Conservation (phyloP, 2,329 filamentous ascomycete genomes). For the Daldinia sp. region DNA sequence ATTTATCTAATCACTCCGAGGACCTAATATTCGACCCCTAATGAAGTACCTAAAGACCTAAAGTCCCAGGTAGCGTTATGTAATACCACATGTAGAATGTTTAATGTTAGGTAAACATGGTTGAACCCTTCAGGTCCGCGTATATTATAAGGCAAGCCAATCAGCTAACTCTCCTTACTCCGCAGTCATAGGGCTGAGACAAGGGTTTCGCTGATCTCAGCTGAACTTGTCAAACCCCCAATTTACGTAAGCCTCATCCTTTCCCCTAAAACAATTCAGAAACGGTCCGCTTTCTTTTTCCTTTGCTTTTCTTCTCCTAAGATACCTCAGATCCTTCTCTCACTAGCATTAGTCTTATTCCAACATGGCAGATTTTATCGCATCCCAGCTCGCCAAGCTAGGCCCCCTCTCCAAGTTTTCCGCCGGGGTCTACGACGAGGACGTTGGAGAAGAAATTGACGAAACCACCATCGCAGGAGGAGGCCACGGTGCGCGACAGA, state of each 20-base stretch:
- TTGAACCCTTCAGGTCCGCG: too few relatives aligned
- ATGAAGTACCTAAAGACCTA: too few relatives aligned
- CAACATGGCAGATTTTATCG: conserved; percentile 45
- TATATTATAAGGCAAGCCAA: conserved; percentile 18
- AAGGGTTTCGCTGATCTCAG: conserved; percentile 26
- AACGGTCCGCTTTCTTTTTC: neutral
- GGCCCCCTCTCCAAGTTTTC: conserved; percentile 54
- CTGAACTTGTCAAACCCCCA: conserved; percentile 7
- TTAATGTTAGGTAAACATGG: too few relatives aligned
- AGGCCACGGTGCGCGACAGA: conserved; percentile 65
- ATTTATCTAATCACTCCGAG: neutral
- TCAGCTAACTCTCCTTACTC: neutral
- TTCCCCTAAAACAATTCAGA: conserved; percentile 17
- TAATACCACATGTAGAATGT: too few relatives aligned
- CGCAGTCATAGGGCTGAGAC: conserved; percentile 36
- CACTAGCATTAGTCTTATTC: neutral
- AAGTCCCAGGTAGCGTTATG: too few relatives aligned
- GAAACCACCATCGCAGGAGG: conserved; percentile 67
- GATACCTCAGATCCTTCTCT: neutral
- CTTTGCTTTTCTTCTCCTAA: neutral
- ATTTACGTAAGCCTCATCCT: conserved; percentile 36
- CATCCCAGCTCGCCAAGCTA: conserved; percentile 53
- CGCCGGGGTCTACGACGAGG: conserved; percentile 60
- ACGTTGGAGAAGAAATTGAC: conserved; percentile 66
- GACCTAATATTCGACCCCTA: too few relatives aligned